Conservation (phyloP, 2,329 filamentous ascomycete species). For the Botrytis elliptica region DNA sequence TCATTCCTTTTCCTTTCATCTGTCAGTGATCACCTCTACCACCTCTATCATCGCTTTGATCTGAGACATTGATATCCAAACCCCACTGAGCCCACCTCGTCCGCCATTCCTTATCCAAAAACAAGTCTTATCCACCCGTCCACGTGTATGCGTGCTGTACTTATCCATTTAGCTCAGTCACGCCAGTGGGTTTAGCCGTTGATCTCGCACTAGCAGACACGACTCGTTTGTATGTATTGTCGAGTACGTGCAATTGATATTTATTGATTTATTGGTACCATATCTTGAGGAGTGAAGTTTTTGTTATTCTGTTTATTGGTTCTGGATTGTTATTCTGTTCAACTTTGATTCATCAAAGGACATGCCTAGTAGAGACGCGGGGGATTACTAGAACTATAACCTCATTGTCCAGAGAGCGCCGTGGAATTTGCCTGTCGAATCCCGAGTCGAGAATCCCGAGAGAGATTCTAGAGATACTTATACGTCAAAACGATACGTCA, state of each 20-base stretch:
- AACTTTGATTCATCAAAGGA: not conserved
- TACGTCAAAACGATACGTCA: not conserved
- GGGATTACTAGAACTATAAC: not conserved
- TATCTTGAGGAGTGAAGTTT: not conserved
- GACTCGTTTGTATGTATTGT: not conserved
- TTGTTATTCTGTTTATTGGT: not conserved
- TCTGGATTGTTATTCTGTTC: not conserved
- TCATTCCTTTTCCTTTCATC: not conserved
- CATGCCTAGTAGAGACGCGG: not conserved
- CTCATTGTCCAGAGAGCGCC: not conserved
- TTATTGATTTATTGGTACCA: not conserved
- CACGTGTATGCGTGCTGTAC: constrained; percentile 9
- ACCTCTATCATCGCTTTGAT: not conserved
- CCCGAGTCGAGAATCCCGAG: not conserved
- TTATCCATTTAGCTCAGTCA: not conserved
- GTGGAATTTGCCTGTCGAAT: not conserved
- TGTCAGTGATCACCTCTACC: not conserved
- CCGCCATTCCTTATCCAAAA: not conserved
- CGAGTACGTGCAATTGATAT: not conserved
- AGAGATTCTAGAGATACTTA: not conserved
- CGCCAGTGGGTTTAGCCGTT: not conserved
- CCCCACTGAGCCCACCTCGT: not conserved
- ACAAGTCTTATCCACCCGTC: constrained; percentile 12
- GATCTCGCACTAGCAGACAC: not conserved
- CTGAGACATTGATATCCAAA: not conserved